A percentile compares a stretch with the other conserved stretches of the same genome.
Conservation (phyloP, 768 basidiomycete species). For the Asterophora parasitica region DNA sequence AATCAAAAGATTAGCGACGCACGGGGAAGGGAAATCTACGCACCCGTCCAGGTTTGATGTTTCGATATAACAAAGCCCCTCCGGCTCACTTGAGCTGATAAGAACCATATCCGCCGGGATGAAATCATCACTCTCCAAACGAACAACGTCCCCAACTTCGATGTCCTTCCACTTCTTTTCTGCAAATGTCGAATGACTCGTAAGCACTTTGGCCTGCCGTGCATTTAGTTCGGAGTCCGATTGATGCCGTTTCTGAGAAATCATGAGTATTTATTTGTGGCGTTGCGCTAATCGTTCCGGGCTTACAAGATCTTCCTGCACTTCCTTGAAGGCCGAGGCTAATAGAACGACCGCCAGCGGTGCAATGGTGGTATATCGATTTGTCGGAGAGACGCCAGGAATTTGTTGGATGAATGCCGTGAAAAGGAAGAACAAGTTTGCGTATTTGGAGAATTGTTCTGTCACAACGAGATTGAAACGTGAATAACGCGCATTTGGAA, state of each 20-base stretch:
- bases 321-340: constrained; percentile 93
- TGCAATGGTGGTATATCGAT: constrained; percentile 89
- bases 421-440: constrained; percentile 98
- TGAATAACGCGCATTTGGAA: background rate
- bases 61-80: constrained; percentile 96
- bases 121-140: constrained; percentile 87
- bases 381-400: constrained; percentile 95
- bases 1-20: constrained; percentile 1
- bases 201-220: constrained; percentile 72
- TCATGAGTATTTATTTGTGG: constrained; percentile 13
- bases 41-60: constrained; percentile 98
- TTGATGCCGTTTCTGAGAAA: constrained; percentile 85
- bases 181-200: constrained; percentile 56
- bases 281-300: background rate
- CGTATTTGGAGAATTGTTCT: constrained; percentile 99
- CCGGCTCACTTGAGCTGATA: constrained; percentile 88
- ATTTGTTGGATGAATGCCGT: constrained; percentile 97
- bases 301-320: constrained; percentile 88
- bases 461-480: constrained; percentile 8
- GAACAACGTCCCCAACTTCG: constrained; percentile 86
- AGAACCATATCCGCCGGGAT: constrained; percentile 94
- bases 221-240: constrained; percentile 91
- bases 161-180: constrained; percentile 86
- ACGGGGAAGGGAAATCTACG: constrained; percentile 9
- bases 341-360: constrained; percentile 86